phyloP scores from a whole-genome alignment of 495 filamentous ascomycete genomes.

The Lophiostoma macrostomum region DNA sequence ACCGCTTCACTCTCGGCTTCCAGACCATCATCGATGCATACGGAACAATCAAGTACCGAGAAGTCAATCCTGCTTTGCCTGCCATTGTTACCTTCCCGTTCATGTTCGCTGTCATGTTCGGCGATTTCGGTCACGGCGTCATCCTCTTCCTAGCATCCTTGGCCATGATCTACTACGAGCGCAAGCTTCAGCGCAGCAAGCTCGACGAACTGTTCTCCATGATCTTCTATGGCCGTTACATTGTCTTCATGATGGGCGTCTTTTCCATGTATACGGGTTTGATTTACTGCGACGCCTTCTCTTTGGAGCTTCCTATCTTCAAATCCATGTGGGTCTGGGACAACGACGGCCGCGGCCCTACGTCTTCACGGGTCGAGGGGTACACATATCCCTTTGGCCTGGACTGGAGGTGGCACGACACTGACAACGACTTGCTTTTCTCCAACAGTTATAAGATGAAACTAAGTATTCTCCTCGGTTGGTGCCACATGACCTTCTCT shows the following conservation, averaged over 20 bases:
- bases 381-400: slow-evolving; percentile 94
- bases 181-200: slow-evolving; percentile 75
- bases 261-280: slow-evolving; percentile 97
- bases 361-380: slow-evolving; percentile 60
- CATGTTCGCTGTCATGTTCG: slow-evolving; percentile 98
- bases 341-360: slow-evolving; percentile 58
- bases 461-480: slow-evolving; percentile 92
- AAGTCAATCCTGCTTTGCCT: slow-evolving; percentile 93
- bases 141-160: slow-evolving; percentile 77
- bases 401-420: slow-evolving; percentile 95
- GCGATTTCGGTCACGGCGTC: slow-evolving; percentile 87
- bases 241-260: slow-evolving; percentile 95
- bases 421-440: slow-evolving; percentile 91
- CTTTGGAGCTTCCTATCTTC: slow-evolving; percentile 83
- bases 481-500: slow-evolving; percentile 98
- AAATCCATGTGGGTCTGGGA: slow-evolving; percentile 87
- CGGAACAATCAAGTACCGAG: slow-evolving; percentile 91
- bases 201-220: slow-evolving; percentile 93
- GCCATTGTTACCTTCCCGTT: slow-evolving; percentile 98
- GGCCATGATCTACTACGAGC: slow-evolving; percentile 95
- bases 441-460: slow-evolving; percentile 99
- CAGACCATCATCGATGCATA: slow-evolving; percentile 99
- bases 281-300: slow-evolving; percentile 98
- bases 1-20: slow-evolving; percentile 96
- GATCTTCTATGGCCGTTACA: slow-evolving; percentile 98